These are phyloP conservation scores for Gossypium davidsonii DNA, from an alignment of 441 rosid species.

Conservation along the genomic window DNA sequence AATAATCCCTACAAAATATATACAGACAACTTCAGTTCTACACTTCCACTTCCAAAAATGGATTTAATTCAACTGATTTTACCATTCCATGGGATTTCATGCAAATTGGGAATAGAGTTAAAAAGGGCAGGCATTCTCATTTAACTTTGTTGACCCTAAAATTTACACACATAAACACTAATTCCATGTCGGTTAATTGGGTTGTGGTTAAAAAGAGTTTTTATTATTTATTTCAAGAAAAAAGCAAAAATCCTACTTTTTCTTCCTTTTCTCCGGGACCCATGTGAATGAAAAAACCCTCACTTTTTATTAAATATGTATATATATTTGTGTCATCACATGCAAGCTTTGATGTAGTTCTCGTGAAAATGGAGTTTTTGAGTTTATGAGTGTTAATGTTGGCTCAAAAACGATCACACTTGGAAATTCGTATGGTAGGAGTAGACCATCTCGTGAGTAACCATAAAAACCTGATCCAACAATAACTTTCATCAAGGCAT, in stretches of 20 bases:
- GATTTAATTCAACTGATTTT: too few relatives aligned
- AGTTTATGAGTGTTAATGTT: not conserved
- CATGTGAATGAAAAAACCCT: not conserved
- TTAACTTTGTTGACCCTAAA: too few relatives aligned
- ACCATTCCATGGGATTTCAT: too few relatives aligned
- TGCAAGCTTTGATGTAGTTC: slow-evolving; percentile 5
- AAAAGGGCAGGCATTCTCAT: too few relatives aligned
- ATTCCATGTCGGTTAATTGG: too few relatives aligned
- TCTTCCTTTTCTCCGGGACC: not conserved
- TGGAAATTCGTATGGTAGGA: slow-evolving; percentile 15
- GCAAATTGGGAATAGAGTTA: too few relatives aligned
- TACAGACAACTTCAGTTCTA: too few relatives aligned
- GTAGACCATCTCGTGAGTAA: slow-evolving; percentile 17
- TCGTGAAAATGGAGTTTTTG: slow-evolving; percentile 17
- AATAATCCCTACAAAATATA: too few relatives aligned
- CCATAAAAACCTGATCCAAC: not conserved
- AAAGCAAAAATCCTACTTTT: not conserved
- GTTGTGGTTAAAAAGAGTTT: not conserved
- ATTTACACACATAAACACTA: too few relatives aligned
- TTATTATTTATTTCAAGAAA: not conserved
- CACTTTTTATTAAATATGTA: not conserved
- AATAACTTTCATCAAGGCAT: not conserved
- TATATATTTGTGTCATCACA: slow-evolving; percentile 1
- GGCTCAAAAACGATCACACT: not conserved
- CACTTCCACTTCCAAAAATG: too few relatives aligned